phyloP scores from a whole-genome alignment of 2,329 filamentous ascomycete genomes.

The Fusarium tuaranense region DNA sequence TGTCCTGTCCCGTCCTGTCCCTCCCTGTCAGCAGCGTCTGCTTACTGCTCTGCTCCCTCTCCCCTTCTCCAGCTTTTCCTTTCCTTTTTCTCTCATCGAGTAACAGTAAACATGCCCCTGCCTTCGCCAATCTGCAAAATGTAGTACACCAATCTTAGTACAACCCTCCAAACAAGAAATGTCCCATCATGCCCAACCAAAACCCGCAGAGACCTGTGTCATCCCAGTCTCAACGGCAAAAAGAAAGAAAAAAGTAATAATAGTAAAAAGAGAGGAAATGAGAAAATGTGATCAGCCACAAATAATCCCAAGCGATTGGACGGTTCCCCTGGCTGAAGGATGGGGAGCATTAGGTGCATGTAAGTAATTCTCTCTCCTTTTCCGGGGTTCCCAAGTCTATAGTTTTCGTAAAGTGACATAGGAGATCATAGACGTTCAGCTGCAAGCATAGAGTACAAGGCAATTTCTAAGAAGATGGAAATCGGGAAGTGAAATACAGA shows the following conservation, averaged over 20 bases:
- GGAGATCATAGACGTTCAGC: constrained; percentile 41
- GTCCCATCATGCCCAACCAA: constrained; percentile 8
- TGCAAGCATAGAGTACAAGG: constrained; percentile 31
- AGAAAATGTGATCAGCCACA: constrained; percentile 39
- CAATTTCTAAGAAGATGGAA: constrained; percentile 24
- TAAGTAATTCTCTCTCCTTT: constrained; percentile 43
- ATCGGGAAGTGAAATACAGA: constrained; percentile 28
- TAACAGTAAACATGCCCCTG: constrained; percentile 17
- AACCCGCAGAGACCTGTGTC: constrained; percentile 25
- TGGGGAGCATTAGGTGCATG: constrained; percentile 44
- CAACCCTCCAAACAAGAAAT: constrained; percentile 34
- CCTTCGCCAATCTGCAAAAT: constrained; percentile 21
- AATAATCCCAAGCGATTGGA: constrained; percentile 41
- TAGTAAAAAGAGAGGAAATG: constrained; percentile 3
- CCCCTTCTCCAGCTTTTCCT: background rate
- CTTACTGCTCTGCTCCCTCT: constrained; percentile 11
- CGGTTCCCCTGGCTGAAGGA: constrained; percentile 37
- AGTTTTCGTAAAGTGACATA: constrained; percentile 43
- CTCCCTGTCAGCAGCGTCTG: background rate
- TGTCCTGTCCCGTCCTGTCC: constrained; percentile 4
- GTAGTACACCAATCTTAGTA: constrained; percentile 32
- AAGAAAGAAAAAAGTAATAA: constrained; percentile 31
- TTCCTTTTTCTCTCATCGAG: constrained; percentile 5
- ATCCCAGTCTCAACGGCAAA: constrained; percentile 26
- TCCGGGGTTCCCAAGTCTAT: constrained; percentile 44